A percentile compares a stretch with the other conserved stretches of the same genome.
These are phyloP conservation scores for Acaromyces ingoldii DNA, from an alignment of 1,284 basidiomycete species.

Conservation along the genomic window DNA sequence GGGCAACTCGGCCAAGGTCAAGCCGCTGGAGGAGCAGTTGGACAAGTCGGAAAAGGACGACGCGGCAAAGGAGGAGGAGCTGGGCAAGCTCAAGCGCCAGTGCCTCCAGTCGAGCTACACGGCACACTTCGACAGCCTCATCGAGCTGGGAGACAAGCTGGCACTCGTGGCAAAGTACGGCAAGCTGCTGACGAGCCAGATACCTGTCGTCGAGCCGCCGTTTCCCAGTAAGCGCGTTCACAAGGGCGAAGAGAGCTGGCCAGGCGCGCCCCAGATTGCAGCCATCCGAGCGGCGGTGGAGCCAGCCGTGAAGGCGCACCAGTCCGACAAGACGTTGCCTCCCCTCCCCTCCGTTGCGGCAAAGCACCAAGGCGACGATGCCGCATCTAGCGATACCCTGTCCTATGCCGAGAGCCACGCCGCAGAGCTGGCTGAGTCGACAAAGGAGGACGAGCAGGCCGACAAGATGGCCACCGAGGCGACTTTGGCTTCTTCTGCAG, in stretches of 20 bases:
- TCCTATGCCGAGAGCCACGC: conserved; percentile 5
- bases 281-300: conserved; percentile 33
- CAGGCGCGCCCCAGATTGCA: conserved; percentile 26
- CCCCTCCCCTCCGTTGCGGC: neutral
- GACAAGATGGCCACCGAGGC: no score
- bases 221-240: conserved; percentile 22
- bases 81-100: conserved; percentile 29
- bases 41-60: conserved; percentile 29
- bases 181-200: conserved; percentile 27
- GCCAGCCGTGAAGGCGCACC: conserved; percentile 25
- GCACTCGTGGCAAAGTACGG: conserved; percentile 38
- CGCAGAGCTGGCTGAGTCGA: neutral
- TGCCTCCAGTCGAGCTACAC: neutral
- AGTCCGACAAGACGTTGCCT: conserved; percentile 19
- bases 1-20: conserved; percentile 10
- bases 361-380: no score
- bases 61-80: conserved; percentile 31
- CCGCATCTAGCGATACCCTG: neutral
- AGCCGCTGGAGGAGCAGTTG: conserved; percentile 25
- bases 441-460: neutral
- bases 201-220: conserved; percentile 26
- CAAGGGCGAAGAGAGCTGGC: conserved; percentile 24
- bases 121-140: conserved; percentile 32
- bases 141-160: conserved; percentile 42
- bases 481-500: no score